phyloP scores from a whole-genome alignment of 371 early-diverging fungal species.

The Batrachochytrium dendrobatidis region DNA sequence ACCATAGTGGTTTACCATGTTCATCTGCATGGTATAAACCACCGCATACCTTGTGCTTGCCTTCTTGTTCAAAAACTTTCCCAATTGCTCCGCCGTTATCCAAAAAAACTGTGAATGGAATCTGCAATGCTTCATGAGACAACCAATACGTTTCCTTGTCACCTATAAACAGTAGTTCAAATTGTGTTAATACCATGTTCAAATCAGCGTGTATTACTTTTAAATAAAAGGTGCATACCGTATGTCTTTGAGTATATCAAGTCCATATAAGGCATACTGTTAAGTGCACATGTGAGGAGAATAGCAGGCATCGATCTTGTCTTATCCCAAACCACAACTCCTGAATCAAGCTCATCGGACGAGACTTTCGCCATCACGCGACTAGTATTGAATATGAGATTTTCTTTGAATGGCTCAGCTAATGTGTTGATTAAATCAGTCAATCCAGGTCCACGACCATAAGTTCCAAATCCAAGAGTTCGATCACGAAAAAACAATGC shows the following conservation, averaged over 20 bases:
- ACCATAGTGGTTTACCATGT: slow-evolving; percentile 28
- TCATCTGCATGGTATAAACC: slow-evolving; percentile 29
- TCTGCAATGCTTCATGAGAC: slow-evolving; percentile 9
- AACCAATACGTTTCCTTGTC: slow-evolving; percentile 31
- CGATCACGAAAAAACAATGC: slow-evolving; percentile 59
- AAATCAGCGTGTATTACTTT: background rate
- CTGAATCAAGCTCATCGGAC: slow-evolving; percentile 34
- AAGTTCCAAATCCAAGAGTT: background rate
- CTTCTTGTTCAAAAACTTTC: background rate
- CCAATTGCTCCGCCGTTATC: slow-evolving; percentile 19
- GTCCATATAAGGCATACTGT: slow-evolving; percentile 8
- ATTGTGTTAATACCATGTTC: background rate
- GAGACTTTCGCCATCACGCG: too few species aligned
- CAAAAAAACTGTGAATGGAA: slow-evolving; percentile 7
- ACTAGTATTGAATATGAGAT: background rate
- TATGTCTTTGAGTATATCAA: background rate
- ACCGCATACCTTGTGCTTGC: slow-evolving; percentile 8
- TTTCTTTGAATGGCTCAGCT: background rate
- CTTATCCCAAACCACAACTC: slow-evolving; percentile 36
- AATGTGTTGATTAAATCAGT: slow-evolving; percentile 3
- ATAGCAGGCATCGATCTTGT: slow-evolving; percentile 16
- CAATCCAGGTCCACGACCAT: background rate
- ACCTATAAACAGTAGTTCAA: slow-evolving; percentile 4
- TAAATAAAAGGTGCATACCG: background rate
- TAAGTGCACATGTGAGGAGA: slow-evolving; percentile 24